Base-by-base conservation (phyloP, 306 rosid genomes). In the Castanea mollissima region DNA sequence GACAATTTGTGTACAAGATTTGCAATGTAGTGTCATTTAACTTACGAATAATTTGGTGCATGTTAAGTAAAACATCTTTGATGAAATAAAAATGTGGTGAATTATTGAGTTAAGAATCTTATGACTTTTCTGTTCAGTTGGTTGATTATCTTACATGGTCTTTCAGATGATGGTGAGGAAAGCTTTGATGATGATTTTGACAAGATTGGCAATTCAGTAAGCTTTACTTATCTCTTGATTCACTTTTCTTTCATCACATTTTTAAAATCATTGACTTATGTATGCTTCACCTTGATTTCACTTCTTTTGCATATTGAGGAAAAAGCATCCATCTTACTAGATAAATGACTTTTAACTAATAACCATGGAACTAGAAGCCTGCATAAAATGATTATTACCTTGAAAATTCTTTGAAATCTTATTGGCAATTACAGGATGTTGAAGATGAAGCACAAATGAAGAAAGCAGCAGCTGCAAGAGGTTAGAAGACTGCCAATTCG, bases 131-230 rank as follows among this genome's bases (percentile, higher is more conserved):
- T n/a, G 54, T 79, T 78, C 72, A 21, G 13, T 55, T 52, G 73
- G 70, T 35, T 80, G 77, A 75, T 76, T 73, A 34, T 58, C 49
- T 59, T 80, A 41, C 57, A 10, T 55, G 54, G 49, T 85, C 79
- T 87, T 89, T 69, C 88, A 93, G 99, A 90, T 82, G 99, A 91
- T 79, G 98, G 85, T 15, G 96, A 91, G 74, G 93, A 78, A 35
- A 88, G 91, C 91, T 93, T 96, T 69, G 98, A 85, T 79, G 99
- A 96, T 85, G 98, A 96, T 83, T 96, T 96, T 75, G 99, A 96
- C 90, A 93, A 93, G 93, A 96, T 96, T 76, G 97, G 80, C 58
- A 88, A 93, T 87, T 96, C 98, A 49, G 99, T 96, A 87, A 81
- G 94, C 79, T 77, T 55, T 34, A 76, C 74, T 74, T 34, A 67